phyloP scores from a whole-genome alignment of 768 basidiomycete genomes.

The Termitomyces sp. region DNA sequence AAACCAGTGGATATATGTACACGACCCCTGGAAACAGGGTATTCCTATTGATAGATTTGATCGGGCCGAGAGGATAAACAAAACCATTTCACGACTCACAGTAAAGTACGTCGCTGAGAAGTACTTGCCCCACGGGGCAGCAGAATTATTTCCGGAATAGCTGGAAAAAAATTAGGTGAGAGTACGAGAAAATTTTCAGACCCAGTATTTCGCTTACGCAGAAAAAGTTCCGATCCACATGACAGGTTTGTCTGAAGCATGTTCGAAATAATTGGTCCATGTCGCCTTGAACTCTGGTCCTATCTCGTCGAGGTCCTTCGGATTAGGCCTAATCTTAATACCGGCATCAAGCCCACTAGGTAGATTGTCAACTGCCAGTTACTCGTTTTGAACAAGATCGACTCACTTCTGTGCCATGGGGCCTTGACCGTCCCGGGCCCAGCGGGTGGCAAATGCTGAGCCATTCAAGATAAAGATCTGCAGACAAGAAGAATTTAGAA shows the following conservation, averaged over 20 bases:
- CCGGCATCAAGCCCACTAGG: slow-evolving; percentile 51
- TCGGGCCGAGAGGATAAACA: slow-evolving; percentile 14
- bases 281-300: slow-evolving; percentile 43
- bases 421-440: slow-evolving; percentile 14
- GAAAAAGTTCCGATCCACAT: slow-evolving; percentile 37
- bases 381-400: neutral
- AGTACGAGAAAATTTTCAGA: slow-evolving; percentile 24
- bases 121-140: slow-evolving; percentile 22
- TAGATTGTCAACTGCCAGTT: neutral
- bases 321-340: slow-evolving; percentile 51
- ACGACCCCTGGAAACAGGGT: slow-evolving; percentile 45
- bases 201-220: slow-evolving; percentile 30
- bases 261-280: slow-evolving; percentile 50
- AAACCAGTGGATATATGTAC: slow-evolving; percentile 44
- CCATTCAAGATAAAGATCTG: neutral
- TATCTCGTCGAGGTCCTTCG: slow-evolving; percentile 46
- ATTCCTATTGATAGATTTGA: slow-evolving; percentile 23
- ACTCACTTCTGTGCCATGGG: slow-evolving; percentile 52
- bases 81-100: slow-evolving; percentile 14
- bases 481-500: neutral
- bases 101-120: slow-evolving; percentile 19
- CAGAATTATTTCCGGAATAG: slow-evolving; percentile 15
- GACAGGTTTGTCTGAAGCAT: slow-evolving; percentile 54
- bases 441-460: slow-evolving; percentile 13
- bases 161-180: slow-evolving; percentile 1